Evolutionary conservation across 2,329 filamentous ascomycete species (phyloP).

Genomic region (Myriosclerotinia scirpicola): DNA sequence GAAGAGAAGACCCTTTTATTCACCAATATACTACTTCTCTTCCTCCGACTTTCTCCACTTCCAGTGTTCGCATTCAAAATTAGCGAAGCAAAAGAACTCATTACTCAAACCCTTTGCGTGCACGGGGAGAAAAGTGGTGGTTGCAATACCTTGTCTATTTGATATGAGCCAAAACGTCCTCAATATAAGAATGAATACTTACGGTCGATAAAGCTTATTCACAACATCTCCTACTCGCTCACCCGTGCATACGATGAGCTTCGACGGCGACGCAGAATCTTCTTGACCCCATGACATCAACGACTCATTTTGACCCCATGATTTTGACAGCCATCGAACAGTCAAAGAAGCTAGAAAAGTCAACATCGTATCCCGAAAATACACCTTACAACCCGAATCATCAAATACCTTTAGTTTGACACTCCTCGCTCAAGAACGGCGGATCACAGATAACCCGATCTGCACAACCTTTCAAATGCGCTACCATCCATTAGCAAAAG

Average conservation of each 20-base stretch:
- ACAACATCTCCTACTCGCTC: slow-evolving; percentile 71
- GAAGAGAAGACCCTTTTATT: neutral
- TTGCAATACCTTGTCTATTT: slow-evolving; percentile 40
- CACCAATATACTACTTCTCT: slow-evolving; percentile 9
- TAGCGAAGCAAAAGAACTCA: slow-evolving; percentile 78
- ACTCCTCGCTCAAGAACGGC: slow-evolving; percentile 77
- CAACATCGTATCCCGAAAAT: neutral
- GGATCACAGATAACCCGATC: slow-evolving; percentile 75
- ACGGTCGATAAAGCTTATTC: slow-evolving; percentile 63
- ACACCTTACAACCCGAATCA: neutral
- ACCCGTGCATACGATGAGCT: slow-evolving; percentile 70
- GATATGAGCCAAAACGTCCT: slow-evolving; percentile 39
- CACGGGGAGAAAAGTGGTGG: slow-evolving; percentile 66
- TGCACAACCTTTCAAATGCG: slow-evolving; percentile 59
- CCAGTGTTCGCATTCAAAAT: slow-evolving; percentile 65
- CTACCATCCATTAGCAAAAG: slow-evolving; percentile 37
- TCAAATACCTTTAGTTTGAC: slow-evolving; percentile 68
- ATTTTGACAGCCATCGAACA: slow-evolving; percentile 67
- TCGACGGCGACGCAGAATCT: slow-evolving; percentile 22
- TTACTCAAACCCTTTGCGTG: slow-evolving; percentile 76
- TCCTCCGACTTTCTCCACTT: slow-evolving; percentile 39
- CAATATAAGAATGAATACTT: slow-evolving; percentile 44
- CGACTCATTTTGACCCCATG: slow-evolving; percentile 29
- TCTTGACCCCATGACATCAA: slow-evolving; percentile 18
- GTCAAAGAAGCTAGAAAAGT: slow-evolving; percentile 63